Conservation (phyloP, 768 basidiomycete genomes). For the Tremella mesenterica region DNA sequence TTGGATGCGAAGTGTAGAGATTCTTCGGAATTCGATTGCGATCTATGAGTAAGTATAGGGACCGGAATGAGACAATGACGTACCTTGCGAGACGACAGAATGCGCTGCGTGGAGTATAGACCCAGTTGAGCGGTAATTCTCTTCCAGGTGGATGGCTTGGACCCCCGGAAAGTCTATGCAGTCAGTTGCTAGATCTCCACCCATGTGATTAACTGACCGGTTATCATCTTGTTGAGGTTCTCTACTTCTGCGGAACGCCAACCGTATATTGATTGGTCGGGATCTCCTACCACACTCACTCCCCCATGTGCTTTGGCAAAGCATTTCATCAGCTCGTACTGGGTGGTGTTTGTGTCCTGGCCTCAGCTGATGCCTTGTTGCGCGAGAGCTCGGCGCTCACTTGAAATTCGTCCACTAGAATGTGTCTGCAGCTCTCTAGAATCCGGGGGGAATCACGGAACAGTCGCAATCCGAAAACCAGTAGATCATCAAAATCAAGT, state of each 20-base stretch:
- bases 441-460: slow-evolving; percentile 52
- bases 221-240: slow-evolving; percentile 64
- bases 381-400: slow-evolving; percentile 35
- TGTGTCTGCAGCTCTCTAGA: slow-evolving; percentile 57
- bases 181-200: background rate
- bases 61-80: background rate
- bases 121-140: slow-evolving; percentile 78
- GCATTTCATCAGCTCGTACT: slow-evolving; percentile 68
- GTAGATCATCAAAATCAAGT: slow-evolving; percentile 79
- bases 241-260: slow-evolving; percentile 73
- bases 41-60: slow-evolving; percentile 49
- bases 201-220: slow-evolving; percentile 46
- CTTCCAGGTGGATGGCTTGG: slow-evolving; percentile 64
- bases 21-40: slow-evolving; percentile 65
- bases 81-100: slow-evolving; percentile 76
- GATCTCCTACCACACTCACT: slow-evolving; percentile 78
- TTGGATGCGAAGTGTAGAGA: slow-evolving; percentile 60
- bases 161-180: slow-evolving; percentile 58
- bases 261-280: slow-evolving; percentile 84
- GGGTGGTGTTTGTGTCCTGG: slow-evolving; percentile 72
- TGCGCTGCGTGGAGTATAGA: slow-evolving; percentile 64
- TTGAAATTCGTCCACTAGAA: slow-evolving; percentile 75
- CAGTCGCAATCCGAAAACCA: slow-evolving; percentile 62
- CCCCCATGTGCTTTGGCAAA: slow-evolving; percentile 54
- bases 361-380: slow-evolving; percentile 36